Conservation (phyloP, 257 asterid species). For the Gentiana dahurica region DNA sequence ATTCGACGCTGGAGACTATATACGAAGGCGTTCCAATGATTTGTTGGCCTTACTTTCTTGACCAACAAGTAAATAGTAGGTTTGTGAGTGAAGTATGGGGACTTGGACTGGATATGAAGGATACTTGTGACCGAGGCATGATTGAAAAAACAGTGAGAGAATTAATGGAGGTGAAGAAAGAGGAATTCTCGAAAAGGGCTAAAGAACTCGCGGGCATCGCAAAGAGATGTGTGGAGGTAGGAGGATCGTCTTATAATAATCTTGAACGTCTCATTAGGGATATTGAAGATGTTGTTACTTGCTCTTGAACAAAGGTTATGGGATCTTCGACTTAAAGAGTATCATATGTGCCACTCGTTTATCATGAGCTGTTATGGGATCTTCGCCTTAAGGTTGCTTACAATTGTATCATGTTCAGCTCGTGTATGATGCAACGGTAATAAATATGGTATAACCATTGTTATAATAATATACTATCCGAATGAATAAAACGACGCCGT, state of each 20-base stretch:
- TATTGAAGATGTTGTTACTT: conserved; percentile 7
- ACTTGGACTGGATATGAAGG: conserved; percentile 54
- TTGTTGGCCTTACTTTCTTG: conserved; percentile 42
- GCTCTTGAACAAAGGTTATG: no score
- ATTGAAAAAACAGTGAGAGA: conserved; percentile 45
- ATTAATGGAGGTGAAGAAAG: conserved; percentile 35
- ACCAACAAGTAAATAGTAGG: conserved; percentile 45
- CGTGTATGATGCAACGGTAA: no score
- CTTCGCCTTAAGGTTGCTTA: no score
- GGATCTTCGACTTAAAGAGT: no score
- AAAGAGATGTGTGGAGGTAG: conserved; percentile 18
- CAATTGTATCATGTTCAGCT: no score
- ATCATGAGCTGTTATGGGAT: no score
- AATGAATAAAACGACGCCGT: no score
- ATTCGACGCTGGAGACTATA: conserved; percentile 37
- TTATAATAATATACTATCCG: no score
- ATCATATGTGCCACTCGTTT: no score
- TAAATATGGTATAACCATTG: no score
- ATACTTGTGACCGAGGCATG: conserved; percentile 28
- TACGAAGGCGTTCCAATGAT: conserved; percentile 40
- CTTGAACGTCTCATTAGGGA: conserved; percentile 29
- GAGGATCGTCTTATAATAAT: conserved; percentile 34
- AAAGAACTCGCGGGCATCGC: conserved; percentile 26
- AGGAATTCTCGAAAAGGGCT: conserved; percentile 31
- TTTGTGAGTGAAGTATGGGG: conserved; percentile 41